Conservation (phyloP, 495 filamentous ascomycete genomes). For the Lasiosphaeria hispida region DNA sequence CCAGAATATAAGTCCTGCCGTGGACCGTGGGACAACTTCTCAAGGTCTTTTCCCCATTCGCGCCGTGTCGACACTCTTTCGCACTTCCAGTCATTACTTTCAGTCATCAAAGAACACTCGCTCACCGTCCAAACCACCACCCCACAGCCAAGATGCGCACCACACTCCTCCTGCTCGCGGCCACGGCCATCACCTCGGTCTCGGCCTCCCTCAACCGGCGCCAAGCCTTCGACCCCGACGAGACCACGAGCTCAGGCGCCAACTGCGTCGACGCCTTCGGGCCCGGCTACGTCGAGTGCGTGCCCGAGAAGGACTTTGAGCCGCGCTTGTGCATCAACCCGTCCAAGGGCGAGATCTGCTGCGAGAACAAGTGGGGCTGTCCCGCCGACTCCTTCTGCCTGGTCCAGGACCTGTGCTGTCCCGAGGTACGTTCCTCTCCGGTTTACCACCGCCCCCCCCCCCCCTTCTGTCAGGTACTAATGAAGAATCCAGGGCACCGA, state of each 20-base stretch:
- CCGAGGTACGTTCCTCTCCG: background rate
- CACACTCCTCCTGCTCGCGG: background rate
- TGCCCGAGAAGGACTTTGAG: background rate
- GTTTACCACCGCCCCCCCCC: no score
- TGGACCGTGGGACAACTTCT: no score
- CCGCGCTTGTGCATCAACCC: constrained; percentile 11
- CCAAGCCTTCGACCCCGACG: constrained; percentile 16
- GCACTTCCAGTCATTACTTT: no score
- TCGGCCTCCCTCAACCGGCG: background rate
- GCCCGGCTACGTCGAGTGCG: constrained; percentile 14
- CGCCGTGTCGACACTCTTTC: no score
- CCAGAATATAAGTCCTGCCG: no score
- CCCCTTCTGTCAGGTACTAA: no score
- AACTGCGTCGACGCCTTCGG: constrained; percentile 16
- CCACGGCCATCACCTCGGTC: background rate
- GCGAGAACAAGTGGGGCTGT: constrained; percentile 8
- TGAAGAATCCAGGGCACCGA: constrained; percentile 5
- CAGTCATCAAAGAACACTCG: no score
- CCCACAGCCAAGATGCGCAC: background rate
- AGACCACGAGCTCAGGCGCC: constrained; percentile 10
- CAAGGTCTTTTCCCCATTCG: no score
- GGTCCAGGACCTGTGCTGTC: constrained; percentile 12
- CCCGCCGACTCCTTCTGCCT: constrained; percentile 7
- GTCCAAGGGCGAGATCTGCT: constrained; percentile 8
- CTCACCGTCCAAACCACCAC: no score